Percentiles rank a stretch among this genome's conserved stretches.
These are phyloP conservation scores for Thermothielavioides terrestris DNA, from an alignment of 495 filamentous ascomycete genomes.

Conservation along the genomic window DNA sequence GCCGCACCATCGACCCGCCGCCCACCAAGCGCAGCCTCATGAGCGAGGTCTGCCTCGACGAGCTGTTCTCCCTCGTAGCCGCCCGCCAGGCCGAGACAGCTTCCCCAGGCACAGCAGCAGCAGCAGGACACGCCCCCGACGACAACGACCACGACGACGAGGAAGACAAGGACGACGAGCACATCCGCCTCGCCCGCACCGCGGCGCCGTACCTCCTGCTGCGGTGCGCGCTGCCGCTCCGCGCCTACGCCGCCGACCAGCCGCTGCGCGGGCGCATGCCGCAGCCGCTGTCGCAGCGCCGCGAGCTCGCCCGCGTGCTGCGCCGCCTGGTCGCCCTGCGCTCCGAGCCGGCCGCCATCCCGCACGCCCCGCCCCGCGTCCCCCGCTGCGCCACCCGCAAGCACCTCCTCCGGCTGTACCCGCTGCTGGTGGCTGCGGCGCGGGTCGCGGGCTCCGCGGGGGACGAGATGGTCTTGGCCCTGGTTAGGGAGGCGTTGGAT, in stretches of 20 bases:
- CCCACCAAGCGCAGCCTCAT: slow-evolving; percentile 61
- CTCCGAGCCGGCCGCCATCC: slow-evolving; percentile 64
- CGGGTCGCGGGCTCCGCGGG: slow-evolving; percentile 56
- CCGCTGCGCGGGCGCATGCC: slow-evolving; percentile 88
- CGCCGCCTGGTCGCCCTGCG: slow-evolving; percentile 52
- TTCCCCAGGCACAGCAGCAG: too few relatives aligned
- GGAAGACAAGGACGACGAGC: slow-evolving; percentile 1
- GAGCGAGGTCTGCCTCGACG: slow-evolving; percentile 70
- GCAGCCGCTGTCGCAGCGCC: slow-evolving; percentile 71
- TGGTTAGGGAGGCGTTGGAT: slow-evolving; percentile 51
- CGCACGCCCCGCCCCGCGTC: slow-evolving; percentile 51
- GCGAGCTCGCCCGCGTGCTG: slow-evolving; percentile 67
- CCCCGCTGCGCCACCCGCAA: slow-evolving; percentile 47
- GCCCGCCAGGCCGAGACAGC: too few relatives aligned
- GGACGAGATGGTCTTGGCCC: slow-evolving; percentile 52
- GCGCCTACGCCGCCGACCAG: slow-evolving; percentile 83
- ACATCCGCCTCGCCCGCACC: slow-evolving; percentile 59
- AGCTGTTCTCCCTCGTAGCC: slow-evolving; percentile 65
- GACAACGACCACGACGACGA: not conserved
- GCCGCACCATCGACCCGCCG: slow-evolving; percentile 59
- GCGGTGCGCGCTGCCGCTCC: slow-evolving; percentile 66
- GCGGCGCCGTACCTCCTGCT: slow-evolving; percentile 79
- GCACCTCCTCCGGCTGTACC: slow-evolving; percentile 76
- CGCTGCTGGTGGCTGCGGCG: slow-evolving; percentile 62
- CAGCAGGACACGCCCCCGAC: slow-evolving; percentile 23